Conservation (phyloP, 2,329 filamentous ascomycete genomes). For the Botrytis fragariae region DNA sequence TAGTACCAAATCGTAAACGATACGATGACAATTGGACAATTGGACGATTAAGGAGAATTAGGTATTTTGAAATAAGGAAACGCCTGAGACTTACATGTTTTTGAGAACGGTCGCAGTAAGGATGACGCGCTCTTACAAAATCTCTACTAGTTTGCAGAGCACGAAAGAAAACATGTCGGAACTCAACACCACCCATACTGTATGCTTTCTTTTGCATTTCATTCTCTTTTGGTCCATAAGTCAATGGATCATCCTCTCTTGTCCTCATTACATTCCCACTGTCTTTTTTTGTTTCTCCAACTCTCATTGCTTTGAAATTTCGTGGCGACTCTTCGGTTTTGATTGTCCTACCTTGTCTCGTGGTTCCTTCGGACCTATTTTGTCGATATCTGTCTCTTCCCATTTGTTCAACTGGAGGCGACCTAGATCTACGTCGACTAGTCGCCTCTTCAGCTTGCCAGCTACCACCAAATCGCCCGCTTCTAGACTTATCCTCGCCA, state of each 20-base stretch:
- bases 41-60: neutral
- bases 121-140: constrained; percentile 3
- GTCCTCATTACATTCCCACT: neutral
- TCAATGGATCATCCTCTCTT: neutral
- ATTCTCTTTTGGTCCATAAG: constrained; percentile 21
- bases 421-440: neutral
- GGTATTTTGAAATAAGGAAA: no score
- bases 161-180: constrained; percentile 27
- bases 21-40: neutral
- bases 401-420: neutral
- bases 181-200: neutral
- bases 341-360: neutral
- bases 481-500: neutral
- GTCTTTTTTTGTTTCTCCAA: neutral
- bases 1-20: neutral
- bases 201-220: constrained; percentile 27
- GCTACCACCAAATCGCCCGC: neutral
- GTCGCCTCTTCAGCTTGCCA: neutral
- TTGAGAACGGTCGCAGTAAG: neutral
- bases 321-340: neutral
- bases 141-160: constrained; percentile 27
- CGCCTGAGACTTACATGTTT: neutral
- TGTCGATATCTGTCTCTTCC: neutral
- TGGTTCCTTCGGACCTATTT: neutral
- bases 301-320: neutral